phyloP scores from a whole-genome alignment of 306 rosid species.

The peach (Prunus persica) region Prunus_persica_NCBIv2 NC_034009.1:17390001-17390500 shows the following conservation, averaged over 20 bases:
- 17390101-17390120: conserved; percentile 32
- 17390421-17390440: conserved; percentile 20
- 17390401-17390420: neutral
- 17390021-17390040: neutral
- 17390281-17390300: conserved; percentile 6
- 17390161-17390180: conserved; percentile 44
- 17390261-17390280: conserved; percentile 14
- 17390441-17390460: conserved; percentile 44
- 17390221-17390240: conserved; percentile 63
- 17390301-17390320: conserved; percentile 23
- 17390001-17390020: neutral
- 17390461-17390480: conserved; percentile 81
- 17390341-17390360: conserved; percentile 27
- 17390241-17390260: conserved; percentile 38
- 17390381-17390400: conserved; percentile 19
- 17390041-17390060: neutral
- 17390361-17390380: conserved; percentile 7
- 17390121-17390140: conserved; percentile 50
- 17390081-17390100: conserved; percentile 23
- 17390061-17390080: conserved; percentile 28
- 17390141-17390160: conserved; percentile 45
- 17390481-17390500: conserved; percentile 31
- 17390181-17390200: conserved; percentile 60
- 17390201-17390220: conserved; percentile 49
- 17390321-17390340: conserved; percentile 34